Evolutionary conservation across 257 asterid genomes (phyloP), one percentile per base, ranked within the genome.

Genomic region (Solanum ossicruentum): DNA sequence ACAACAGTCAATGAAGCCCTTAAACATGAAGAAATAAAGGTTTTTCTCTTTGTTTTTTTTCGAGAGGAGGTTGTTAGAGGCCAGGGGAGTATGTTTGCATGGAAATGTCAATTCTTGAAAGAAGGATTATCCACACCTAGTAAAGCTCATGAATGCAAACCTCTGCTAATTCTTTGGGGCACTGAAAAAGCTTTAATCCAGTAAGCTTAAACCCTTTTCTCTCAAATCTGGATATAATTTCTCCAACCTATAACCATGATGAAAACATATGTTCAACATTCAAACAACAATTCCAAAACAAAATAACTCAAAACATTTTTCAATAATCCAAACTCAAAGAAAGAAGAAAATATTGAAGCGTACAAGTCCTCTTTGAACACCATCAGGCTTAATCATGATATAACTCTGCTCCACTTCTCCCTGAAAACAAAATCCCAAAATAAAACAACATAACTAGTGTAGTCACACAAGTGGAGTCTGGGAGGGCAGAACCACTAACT

Each of bases 311-410:
- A 32, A 51, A 21, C 8, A 49, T 28, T 73, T n/a, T 73, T 39
- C 12, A 16, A 21, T 8, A 55, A 81, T 32, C 51, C 39, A 41
- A 51, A 84, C 45, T 18, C 84, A 85, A 84, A 41, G 73, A 77
- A 70, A 81, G 51, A 78, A 36, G 47, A 83, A 87, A 43, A 86
- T 49, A 51, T n/a, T n/a, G 86, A 88, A 85, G 39, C 98, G 91
- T 86, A 94, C 99, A 85, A 95, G 99, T 17, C 98, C 97, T 83
- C 98, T 95, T 52, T 95, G 99, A 86, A 95, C 94, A 52, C 99
- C 99, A 79, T 95, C 99, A 7, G 99, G 99, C 91, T 94, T 95
- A 83, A 95, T 91, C 98, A 95, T 95, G 39, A 95, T 92, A 94
- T 87, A 95, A 83, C 91, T 92, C 88, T 91, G 92, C 71, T 95